Evolutionary conservation across 140 eudicot genomes (phyloP).

Genomic region (Anethum foeniculum): DNA sequence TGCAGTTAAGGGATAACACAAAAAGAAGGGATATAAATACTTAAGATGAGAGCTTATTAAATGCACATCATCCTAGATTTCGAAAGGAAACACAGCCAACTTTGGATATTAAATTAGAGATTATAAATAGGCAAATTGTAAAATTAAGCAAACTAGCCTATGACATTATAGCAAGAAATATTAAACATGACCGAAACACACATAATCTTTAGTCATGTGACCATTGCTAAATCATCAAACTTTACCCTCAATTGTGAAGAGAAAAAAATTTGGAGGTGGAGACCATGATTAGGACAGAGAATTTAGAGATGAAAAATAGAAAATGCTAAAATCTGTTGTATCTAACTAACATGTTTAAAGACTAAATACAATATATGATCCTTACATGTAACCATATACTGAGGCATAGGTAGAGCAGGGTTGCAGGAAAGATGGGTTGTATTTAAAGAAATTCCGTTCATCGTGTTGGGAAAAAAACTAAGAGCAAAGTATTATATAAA

Average conservation of each 20-base stretch:
- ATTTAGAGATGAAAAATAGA: not conserved
- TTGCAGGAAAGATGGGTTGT: not conserved
- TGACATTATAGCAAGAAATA: not conserved
- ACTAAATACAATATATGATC: not conserved
- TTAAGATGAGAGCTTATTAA: not conserved
- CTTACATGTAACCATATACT: not conserved
- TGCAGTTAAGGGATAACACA: not conserved
- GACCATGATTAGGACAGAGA: not conserved
- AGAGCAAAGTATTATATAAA: not conserved
- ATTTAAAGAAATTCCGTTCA: not conserved
- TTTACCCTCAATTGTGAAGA: not conserved
- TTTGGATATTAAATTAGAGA: not conserved
- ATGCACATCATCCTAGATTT: not conserved
- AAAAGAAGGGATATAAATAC: not conserved
- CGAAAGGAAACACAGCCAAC: not conserved
- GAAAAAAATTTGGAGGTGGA: not conserved
- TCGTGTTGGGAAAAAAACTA: not conserved
- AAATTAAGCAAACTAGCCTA: not conserved
- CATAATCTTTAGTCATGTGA: not conserved
- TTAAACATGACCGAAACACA: not conserved
- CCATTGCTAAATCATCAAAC: not conserved
- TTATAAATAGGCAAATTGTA: not conserved
- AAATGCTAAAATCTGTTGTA: not conserved
- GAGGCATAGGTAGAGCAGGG: not conserved
- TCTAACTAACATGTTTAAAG: not conserved